phyloP scores from a whole-genome alignment of 495 filamentous ascomycete genomes.

The Hypoxylon lienhwacheense region DNA sequence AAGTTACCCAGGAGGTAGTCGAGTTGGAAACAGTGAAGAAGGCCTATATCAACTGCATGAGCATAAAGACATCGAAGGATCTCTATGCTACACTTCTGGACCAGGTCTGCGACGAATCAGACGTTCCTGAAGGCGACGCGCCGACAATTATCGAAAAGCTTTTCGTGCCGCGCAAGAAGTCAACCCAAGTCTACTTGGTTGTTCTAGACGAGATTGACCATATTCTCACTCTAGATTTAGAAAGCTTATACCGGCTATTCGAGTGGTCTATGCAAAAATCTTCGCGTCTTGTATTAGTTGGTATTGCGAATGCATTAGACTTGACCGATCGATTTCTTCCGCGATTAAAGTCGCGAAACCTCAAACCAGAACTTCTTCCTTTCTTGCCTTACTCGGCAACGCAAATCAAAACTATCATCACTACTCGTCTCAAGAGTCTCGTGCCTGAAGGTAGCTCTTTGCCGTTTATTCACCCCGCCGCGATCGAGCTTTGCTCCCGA shows the following conservation, averaged over 20 bases:
- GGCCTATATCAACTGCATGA: constrained; percentile 93
- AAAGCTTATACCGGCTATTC: constrained; percentile 86
- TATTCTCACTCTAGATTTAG: constrained; percentile 80
- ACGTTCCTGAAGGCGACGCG: constrained; percentile 54
- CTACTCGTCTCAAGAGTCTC: constrained; percentile 75
- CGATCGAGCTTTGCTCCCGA: constrained; percentile 88
- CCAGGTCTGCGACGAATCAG: constrained; percentile 44
- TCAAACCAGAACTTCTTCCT: constrained; percentile 86
- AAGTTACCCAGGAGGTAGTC: constrained; percentile 65
- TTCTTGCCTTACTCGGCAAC: constrained; percentile 88
- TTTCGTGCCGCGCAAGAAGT: constrained; percentile 64
- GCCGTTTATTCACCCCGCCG: constrained; percentile 90
- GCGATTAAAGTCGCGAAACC: constrained; percentile 84
- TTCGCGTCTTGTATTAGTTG: constrained; percentile 80
- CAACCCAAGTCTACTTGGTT: constrained; percentile 66
- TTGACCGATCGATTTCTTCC: constrained; percentile 94
- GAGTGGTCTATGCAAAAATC: constrained; percentile 83
- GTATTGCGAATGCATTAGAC: constrained; percentile 96
- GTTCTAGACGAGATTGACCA: constrained; percentile 95
- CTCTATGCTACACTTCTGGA: constrained; percentile 75
- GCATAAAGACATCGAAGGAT: constrained; percentile 80
- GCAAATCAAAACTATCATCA: constrained; percentile 89
- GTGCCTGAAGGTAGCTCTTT: constrained; percentile 63
- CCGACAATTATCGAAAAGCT: constrained; percentile 62
- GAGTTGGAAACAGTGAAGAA: constrained; percentile 57